Conservation (phyloP, 306 rosid species). For the Rosa persica region DNA sequence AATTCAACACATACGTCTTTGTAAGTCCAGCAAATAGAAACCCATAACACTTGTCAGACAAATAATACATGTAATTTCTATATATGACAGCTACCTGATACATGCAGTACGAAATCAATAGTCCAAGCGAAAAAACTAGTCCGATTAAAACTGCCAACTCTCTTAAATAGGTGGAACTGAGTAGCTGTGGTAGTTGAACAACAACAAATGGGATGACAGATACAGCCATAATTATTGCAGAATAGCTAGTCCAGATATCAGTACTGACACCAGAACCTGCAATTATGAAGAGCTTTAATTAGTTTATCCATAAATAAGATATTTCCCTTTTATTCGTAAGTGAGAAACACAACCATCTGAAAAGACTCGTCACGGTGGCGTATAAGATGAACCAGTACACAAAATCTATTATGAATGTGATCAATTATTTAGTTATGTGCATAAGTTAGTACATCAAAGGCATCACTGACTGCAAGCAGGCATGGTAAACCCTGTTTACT, state of each 20-base stretch:
- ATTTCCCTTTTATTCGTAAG: not conserved
- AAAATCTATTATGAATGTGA: not conserved
- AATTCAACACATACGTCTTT: no score
- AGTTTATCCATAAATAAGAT: not conserved
- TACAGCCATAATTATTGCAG: constrained; percentile 77
- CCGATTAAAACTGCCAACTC: constrained; percentile 75
- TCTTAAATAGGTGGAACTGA: constrained; percentile 69
- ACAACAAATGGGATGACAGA: constrained; percentile 78
- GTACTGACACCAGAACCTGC: constrained; percentile 96
- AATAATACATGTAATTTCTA: no score
- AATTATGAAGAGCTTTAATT: constrained; percentile 24
- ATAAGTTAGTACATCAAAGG: not conserved
- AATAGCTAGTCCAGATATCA: constrained; percentile 92
- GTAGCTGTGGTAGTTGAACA: constrained; percentile 84
- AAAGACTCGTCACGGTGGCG: not conserved
- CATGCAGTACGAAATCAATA: constrained; percentile 65
- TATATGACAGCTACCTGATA: constrained; percentile 59
- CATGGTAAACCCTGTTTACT: not conserved
- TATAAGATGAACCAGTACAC: not conserved
- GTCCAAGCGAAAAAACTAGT: constrained; percentile 52
- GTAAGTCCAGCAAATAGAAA: no score
- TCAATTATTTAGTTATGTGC: not conserved
- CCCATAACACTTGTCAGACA: no score
- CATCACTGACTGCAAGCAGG: not conserved
- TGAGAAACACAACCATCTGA: not conserved